Evolutionary conservation across 2,329 filamentous ascomycete genomes (phyloP), one percentile per base, ranked within the genome.

Genomic region (Colletotrichum chrysophilum): DNA sequence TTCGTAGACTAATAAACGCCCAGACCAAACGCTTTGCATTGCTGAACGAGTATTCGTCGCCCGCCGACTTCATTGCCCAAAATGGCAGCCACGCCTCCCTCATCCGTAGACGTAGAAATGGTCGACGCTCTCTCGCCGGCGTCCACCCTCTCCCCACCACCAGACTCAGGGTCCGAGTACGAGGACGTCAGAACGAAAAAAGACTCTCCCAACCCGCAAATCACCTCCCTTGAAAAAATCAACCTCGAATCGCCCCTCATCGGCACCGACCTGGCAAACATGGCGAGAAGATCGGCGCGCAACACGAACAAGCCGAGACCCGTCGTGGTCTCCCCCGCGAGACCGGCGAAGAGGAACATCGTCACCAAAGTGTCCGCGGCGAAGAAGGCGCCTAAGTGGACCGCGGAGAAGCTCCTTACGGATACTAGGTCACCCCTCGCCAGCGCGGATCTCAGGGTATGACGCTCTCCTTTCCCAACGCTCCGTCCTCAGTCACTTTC

Each of bases 341-440:
- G 34, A 10, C 64, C 64, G 13, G n/a, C 69, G 16, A 76, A 77
- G 43, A 34, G 43, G 30, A 77, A 76, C 56, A 61, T 64, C 28
- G 60, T 71, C 24, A 62, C 79, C 12, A 82, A 77, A 38, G 79
- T 78, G 24, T n/a, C 74, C 6, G 9, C 26, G 4, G 66, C 73
- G 8, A 81, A 79, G 70, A 86, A 82, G 73, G 24, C 28, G 14
- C 80, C 81, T 1, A 85, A 82, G 77, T 86, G 85, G 85, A 80
- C 81, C 28, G 77, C 81, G 5, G 82, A 85, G 16, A 83, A 79
- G 18, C 81, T 86, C 26, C 77, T 86, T 21, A 83, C 80, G 12
- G 81, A 86, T 61, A 76, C 81, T 2, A 85, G 83, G 32, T 87
- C 85, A 3, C 85, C 85, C 30, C 77, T 87, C 2, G 85, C 84